A percentile compares a stretch with the other conserved stretches of the same genome.
These are phyloP conservation scores for Benincasa hispida DNA, from an alignment of 306 rosid species.

Conservation along the genomic window DNA sequence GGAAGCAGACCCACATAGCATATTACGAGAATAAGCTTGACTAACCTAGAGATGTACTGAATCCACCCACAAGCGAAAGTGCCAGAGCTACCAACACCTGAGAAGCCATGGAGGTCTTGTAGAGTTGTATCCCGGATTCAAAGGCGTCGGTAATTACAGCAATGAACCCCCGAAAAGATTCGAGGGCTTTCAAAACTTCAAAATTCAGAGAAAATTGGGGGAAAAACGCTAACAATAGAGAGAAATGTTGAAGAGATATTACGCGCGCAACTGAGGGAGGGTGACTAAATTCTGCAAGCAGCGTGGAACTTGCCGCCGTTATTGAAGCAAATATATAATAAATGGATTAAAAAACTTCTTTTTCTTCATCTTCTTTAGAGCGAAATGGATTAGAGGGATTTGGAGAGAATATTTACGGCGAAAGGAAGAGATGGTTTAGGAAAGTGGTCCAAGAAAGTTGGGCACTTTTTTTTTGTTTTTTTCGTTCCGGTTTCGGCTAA, in stretches of 20 bases:
- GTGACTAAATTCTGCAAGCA: neutral
- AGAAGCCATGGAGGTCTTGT: slow-evolving; percentile 46
- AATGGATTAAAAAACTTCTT: neutral
- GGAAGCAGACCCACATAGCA: neutral
- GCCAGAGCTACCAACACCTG: slow-evolving; percentile 80
- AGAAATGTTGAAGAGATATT: neutral
- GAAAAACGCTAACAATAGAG: neutral
- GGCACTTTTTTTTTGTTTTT: neutral
- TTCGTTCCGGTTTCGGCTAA: neutral
- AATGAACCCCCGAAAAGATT: neutral
- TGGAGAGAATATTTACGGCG: slow-evolving; percentile 7
- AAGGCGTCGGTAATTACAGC: neutral
- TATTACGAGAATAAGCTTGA: neutral
- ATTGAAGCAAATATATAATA: neutral
- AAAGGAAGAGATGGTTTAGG: slow-evolving; percentile 45
- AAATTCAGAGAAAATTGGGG: neutral
- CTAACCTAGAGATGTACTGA: slow-evolving; percentile 81
- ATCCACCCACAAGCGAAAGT: slow-evolving; percentile 86
- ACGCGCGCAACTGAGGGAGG: neutral
- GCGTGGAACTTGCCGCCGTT: neutral
- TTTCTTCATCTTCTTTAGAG: neutral
- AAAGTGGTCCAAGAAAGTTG: slow-evolving; percentile 16
- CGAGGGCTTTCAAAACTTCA: neutral
- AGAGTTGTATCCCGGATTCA: neutral
- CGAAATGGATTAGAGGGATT: neutral